Conservation (phyloP, 2,329 filamentous ascomycete genomes). For the Fusarium agapanthi region DNA sequence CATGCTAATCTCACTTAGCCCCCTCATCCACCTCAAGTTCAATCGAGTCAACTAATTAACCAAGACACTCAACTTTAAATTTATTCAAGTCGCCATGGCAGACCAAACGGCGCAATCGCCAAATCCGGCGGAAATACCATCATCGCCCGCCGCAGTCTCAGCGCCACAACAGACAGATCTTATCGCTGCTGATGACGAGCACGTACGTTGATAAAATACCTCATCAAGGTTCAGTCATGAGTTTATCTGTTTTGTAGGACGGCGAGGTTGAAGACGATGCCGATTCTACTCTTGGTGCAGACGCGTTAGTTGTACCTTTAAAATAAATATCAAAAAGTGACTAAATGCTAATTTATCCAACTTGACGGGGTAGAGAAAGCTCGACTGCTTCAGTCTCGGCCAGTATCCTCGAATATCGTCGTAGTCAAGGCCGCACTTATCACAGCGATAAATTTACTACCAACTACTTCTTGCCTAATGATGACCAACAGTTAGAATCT, state of each 20-base stretch:
- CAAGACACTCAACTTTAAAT: not conserved
- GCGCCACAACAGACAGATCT: not conserved
- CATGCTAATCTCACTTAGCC: not conserved
- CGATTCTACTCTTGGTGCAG: not conserved
- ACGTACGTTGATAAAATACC: not conserved
- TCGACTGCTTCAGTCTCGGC: constrained; percentile 18
- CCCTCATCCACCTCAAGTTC: not conserved
- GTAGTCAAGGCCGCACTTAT: constrained; percentile 22
- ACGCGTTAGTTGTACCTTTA: not conserved
- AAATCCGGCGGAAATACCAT: not conserved
- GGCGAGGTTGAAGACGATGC: not conserved
- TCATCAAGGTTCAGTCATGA: not conserved
- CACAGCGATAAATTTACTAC: constrained; percentile 20
- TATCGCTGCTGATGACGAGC: not conserved
- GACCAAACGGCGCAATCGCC: not conserved
- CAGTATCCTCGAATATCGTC: constrained; percentile 18
- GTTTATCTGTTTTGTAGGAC: not conserved
- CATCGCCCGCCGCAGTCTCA: not conserved
- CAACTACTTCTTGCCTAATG: constrained; percentile 20
- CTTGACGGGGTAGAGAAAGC: not conserved
- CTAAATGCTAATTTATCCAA: not conserved
- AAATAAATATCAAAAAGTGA: not conserved
- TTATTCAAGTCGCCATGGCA: not conserved
- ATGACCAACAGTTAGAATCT: constrained; percentile 14
- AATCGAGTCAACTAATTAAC: not conserved